A percentile compares a stretch with the other conserved stretches of the same genome.
These are phyloP conservation scores for Aspergillus sp. DNA, from an alignment of 2,329 filamentous ascomycete genomes.

Conservation along the genomic window DNA sequence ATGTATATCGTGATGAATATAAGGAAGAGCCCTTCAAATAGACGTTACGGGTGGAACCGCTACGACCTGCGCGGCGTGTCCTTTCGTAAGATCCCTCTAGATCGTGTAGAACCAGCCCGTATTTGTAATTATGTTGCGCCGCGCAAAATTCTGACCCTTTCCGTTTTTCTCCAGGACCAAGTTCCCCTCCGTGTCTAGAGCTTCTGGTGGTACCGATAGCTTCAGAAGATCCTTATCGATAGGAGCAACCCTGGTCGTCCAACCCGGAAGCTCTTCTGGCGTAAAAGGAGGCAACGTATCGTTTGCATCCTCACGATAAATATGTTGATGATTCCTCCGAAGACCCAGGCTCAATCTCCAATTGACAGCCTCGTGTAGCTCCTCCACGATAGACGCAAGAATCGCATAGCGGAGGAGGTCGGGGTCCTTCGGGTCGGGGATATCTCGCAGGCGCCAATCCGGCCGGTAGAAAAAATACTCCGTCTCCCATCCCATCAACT, in stretches of 20 bases:
- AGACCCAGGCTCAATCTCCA: constrained; percentile 5
- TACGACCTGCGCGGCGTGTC: too few species aligned
- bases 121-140: constrained; percentile 27
- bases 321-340: constrained; percentile 18
- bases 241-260: constrained; percentile 20
- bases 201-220: constrained; percentile 8
- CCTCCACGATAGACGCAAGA: constrained; percentile 9
- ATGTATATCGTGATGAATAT: constrained; percentile 24
- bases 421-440: constrained; percentile 2
- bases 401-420: constrained; percentile 8
- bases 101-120: constrained; percentile 27
- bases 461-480: constrained; percentile 8
- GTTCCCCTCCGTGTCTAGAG: constrained; percentile 15
- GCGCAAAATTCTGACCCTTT: constrained; percentile 19
- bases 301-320: constrained; percentile 21
- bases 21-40: constrained; percentile 17
- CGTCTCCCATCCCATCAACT: constrained; percentile 3
- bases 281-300: constrained; percentile 25
- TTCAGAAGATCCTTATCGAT: constrained; percentile 11
- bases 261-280: constrained; percentile 18
- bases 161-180: constrained; percentile 24
- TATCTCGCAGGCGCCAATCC: not conserved
- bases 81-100: not conserved
- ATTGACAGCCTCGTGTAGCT: constrained; percentile 6
- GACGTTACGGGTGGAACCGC: not conserved